Base-by-base conservation (phyloP, 345 rosid species). In the Orychophragmus violaceus region DNA sequence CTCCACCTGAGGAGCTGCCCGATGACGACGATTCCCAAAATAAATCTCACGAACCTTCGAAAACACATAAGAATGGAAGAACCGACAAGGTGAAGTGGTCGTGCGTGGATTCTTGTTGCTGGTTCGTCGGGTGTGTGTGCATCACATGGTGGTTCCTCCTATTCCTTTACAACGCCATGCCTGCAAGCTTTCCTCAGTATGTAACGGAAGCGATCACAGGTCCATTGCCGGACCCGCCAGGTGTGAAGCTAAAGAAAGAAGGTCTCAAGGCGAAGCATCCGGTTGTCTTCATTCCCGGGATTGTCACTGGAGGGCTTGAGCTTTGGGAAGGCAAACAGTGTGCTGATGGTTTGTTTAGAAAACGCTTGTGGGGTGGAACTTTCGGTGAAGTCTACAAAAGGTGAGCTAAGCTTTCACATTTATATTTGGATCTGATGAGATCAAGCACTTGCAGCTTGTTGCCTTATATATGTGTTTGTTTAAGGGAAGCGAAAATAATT, bases 281-380 rank as follows among this genome's bases (percentile, higher is more conserved):
- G 0, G 97, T 93, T 68, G 89, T 93, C 35, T 90, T 93, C 42
- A 90, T 90, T 14, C 98, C 98, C 3, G 98, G 98, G 64, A 93
- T 93, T 52, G 97, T 90, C 21, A 93, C 98, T 0, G 96, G 87
- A 0, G 98, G 98, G 4, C 89, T 93, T 52, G 98, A 90, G 84
- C 77, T 93, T 69, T 93, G 98, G 98, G 96, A 93, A 71, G 98
- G 98, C 6, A 87, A 80, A 13, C 88, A 78, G 18, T 93, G 98
- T 18, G 91, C 97, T 23, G 97, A 90, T 42, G 96, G 92, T 7
- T 70, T 93, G 76, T 94, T 94, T 71, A 72, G 99, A 71, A 94
- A 90, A 64, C 85, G 99, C 44, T 79, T 94, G 65, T 94, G 99
- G 99, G 99, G 99, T 42, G 99, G 99, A 53, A 87, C 96, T 16